These are phyloP conservation scores for Leccinum variicolor DNA, from an alignment of 768 basidiomycete species.

Conservation along the genomic window DNA sequence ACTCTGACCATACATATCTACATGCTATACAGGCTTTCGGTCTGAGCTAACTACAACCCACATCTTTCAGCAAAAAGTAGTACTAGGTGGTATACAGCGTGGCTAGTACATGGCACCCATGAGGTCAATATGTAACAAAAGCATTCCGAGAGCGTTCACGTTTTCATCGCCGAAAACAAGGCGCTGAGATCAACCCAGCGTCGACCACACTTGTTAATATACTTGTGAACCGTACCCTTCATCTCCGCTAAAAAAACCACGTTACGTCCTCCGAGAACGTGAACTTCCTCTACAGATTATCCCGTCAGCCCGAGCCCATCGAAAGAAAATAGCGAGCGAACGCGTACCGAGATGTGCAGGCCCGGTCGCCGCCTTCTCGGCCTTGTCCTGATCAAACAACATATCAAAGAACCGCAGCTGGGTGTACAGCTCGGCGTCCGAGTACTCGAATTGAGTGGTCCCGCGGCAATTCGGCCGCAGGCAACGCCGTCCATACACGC, in stretches of 20 bases:
- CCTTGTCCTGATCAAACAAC: slow-evolving; percentile 77
- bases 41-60: too few relatives aligned
- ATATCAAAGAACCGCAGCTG: slow-evolving; percentile 82
- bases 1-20: too few relatives aligned
- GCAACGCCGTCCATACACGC: slow-evolving; percentile 86
- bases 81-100: too few relatives aligned
- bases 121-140: background rate
- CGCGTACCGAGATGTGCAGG: slow-evolving; percentile 40
- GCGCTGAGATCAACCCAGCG: slow-evolving; percentile 81
- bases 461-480: slow-evolving; percentile 37
- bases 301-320: background rate
- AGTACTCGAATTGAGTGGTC: slow-evolving; percentile 52
- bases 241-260: slow-evolving; percentile 48
- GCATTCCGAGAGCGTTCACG: slow-evolving; percentile 31
- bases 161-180: slow-evolving; percentile 81
- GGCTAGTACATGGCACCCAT: too few relatives aligned
- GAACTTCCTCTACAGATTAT: slow-evolving; percentile 49
- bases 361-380: slow-evolving; percentile 46
- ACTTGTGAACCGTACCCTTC: slow-evolving; percentile 60
- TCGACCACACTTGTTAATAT: slow-evolving; percentile 84
- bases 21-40: too few relatives aligned
- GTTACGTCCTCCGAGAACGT: slow-evolving; percentile 49
- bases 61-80: too few relatives aligned
- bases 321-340: background rate
- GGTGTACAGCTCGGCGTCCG: slow-evolving; percentile 81